phyloP scores from a whole-genome alignment of 495 filamentous ascomycete genomes.

The Ramalina intermedia region DNA sequence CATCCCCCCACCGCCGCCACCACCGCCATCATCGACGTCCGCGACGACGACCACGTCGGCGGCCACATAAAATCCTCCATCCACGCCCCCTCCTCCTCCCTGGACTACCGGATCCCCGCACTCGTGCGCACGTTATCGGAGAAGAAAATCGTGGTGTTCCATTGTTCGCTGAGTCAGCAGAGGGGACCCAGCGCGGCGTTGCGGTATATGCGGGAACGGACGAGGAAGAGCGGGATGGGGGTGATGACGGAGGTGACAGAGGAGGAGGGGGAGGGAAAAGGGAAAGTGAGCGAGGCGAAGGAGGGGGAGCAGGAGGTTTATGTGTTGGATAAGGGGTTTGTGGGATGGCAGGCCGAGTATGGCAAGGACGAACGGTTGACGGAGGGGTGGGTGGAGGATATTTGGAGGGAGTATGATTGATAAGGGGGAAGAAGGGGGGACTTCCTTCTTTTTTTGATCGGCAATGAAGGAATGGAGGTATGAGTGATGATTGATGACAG shows the following conservation, averaged over 20 bases:
- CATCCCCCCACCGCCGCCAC: slow-evolving; percentile 21
- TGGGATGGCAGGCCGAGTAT: slow-evolving; percentile 74
- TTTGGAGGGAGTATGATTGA: slow-evolving; percentile 55
- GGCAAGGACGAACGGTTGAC: slow-evolving; percentile 70
- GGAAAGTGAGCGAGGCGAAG: slow-evolving; percentile 3
- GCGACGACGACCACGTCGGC: slow-evolving; percentile 83
- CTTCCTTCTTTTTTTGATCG: too few relatives aligned
- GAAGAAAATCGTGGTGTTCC: slow-evolving; percentile 79
- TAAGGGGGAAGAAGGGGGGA: neutral
- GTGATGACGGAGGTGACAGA: neutral
- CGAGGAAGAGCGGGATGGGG: slow-evolving; percentile 16
- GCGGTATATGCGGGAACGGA: slow-evolving; percentile 50
- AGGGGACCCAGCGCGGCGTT: slow-evolving; percentile 60
- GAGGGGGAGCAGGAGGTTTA: slow-evolving; percentile 50
- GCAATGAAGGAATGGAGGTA: too few relatives aligned
- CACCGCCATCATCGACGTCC: slow-evolving; percentile 75
- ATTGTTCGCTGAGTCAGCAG: slow-evolving; percentile 89
- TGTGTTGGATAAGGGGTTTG: slow-evolving; percentile 76
- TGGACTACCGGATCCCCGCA: slow-evolving; percentile 66
- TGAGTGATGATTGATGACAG: too few relatives aligned
- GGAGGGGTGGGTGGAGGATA: slow-evolving; percentile 69
- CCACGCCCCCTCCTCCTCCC: slow-evolving; percentile 57
- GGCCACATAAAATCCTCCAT: slow-evolving; percentile 67
- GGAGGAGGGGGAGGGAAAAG: slow-evolving; percentile 1
- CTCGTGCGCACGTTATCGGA: slow-evolving; percentile 64